Percentiles rank a stretch among this genome's conserved stretches.
phyloP scores from a whole-genome alignment of 2,329 filamentous ascomycete species.

The Sporothrix humicola region DNA sequence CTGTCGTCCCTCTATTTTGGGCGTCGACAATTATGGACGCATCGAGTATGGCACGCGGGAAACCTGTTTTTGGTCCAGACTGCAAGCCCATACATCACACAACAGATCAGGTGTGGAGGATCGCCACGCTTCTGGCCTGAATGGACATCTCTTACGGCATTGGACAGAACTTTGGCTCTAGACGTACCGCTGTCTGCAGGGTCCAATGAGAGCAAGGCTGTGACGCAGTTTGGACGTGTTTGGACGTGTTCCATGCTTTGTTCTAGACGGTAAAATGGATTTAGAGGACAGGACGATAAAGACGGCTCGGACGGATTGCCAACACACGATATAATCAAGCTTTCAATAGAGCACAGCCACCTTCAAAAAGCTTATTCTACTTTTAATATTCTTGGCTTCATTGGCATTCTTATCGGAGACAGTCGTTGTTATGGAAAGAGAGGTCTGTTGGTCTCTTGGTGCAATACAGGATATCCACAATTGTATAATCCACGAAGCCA shows the following conservation, averaged over 20 bases:
- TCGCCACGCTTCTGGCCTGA: not conserved
- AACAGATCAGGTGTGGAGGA: not conserved
- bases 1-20: not conserved
- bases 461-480: too few species aligned
- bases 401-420: too few species aligned
- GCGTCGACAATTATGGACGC: not conserved
- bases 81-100: not conserved
- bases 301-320: not conserved
- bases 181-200: not conserved
- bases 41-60: not conserved
- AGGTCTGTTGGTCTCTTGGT: too few species aligned
- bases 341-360: not conserved
- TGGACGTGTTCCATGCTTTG: not conserved
- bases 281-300: not conserved
- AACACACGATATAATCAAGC: not conserved
- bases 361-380: too few species aligned
- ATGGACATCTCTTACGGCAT: not conserved
- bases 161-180: not conserved
- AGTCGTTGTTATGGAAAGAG: too few species aligned
- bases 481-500: too few species aligned
- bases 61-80: conserved; percentile 3
- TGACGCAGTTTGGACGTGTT: not conserved
- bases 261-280: conserved; percentile 5
- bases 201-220: conserved; percentile 22
- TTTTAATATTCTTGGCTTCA: too few species aligned